Percentiles rank a stretch among this genome's conserved stretches.
Evolutionary conservation across 2,329 filamentous ascomycete genomes (phyloP).

Genomic region (Colletotrichum sidae): DNA sequence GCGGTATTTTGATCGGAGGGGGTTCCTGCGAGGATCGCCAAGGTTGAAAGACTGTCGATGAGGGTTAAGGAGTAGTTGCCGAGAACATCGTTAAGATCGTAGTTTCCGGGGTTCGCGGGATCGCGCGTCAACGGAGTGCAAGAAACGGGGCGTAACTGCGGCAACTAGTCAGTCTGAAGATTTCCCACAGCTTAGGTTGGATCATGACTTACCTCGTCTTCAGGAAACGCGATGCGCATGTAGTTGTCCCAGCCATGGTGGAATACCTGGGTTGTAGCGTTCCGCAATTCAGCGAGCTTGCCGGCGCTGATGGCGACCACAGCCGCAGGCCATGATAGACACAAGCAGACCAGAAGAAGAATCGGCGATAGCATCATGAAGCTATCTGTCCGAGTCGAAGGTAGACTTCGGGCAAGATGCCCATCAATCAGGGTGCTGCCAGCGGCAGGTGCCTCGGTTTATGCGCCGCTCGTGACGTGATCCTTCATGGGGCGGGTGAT

Average conservation of each 20-base stretch:
- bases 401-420: conserved; percentile 16
- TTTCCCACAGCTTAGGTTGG: conserved; percentile 1
- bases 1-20: conserved; percentile 67
- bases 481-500: conserved; percentile 23
- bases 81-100: conserved; percentile 93
- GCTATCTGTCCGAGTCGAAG: conserved; percentile 22
- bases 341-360: conserved; percentile 39
- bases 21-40: conserved; percentile 89
- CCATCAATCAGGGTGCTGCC: conserved; percentile 40
- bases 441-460: conserved; percentile 35
- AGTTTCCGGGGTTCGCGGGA: conserved; percentile 79
- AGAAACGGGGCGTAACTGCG: conserved; percentile 82
- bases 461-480: conserved; percentile 26
- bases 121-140: conserved; percentile 89
- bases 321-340: conserved; percentile 53
- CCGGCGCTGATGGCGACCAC: conserved; percentile 65
- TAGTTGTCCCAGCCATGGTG: conserved; percentile 98
- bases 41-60: conserved; percentile 93
- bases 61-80: conserved; percentile 97
- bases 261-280: conserved; percentile 82
- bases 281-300: conserved; percentile 66
- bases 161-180: conserved; percentile 31
- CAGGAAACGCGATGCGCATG: conserved; percentile 92
- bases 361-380: conserved; percentile 40
- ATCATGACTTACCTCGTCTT: conserved; percentile 78